A percentile compares a stretch with the other conserved stretches of the same genome.
Conservation (phyloP, 2,329 filamentous ascomycete species). For the Neofusicoccum laricinum region DNA sequence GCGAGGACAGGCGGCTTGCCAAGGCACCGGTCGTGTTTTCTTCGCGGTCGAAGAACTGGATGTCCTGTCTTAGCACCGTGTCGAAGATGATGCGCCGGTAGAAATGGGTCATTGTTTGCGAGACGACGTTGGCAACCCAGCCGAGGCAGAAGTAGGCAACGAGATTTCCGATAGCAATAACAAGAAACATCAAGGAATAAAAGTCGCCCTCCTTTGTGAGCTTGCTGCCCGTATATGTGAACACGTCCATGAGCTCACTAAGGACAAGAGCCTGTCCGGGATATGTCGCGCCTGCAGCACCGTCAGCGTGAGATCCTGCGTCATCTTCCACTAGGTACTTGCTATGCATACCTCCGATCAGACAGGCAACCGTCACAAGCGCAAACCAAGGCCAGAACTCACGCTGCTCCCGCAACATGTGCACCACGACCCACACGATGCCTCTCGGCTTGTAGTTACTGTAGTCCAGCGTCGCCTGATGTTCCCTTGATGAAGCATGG, state of each 20-base stretch:
- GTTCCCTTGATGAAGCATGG: not conserved
- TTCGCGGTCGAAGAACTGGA: constrained; percentile 81
- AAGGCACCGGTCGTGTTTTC: constrained; percentile 84
- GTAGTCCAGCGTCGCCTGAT: not conserved
- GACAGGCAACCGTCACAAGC: constrained; percentile 29
- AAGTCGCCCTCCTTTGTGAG: constrained; percentile 32
- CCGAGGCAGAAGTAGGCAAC: constrained; percentile 47
- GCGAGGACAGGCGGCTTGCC: constrained; percentile 79
- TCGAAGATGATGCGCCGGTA: constrained; percentile 72
- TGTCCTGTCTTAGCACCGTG: constrained; percentile 82
- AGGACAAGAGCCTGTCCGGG: constrained; percentile 52
- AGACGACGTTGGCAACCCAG: constrained; percentile 44
- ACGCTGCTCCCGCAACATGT: not conserved
- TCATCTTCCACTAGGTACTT: not conserved
- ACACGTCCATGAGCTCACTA: constrained; percentile 48
- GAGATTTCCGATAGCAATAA: constrained; percentile 49
- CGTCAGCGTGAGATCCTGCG: constrained; percentile 39
- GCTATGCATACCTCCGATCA: constrained; percentile 49
- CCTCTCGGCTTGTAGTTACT: not conserved
- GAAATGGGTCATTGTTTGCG: constrained; percentile 31
- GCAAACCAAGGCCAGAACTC: constrained; percentile 20
- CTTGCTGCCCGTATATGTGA: constrained; percentile 37
- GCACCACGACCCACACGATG: not conserved
- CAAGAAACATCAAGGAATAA: constrained; percentile 52
- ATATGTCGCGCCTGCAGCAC: constrained; percentile 39